Base-by-base conservation (phyloP, 805 yeast genomes). In the Pichia rugopelliculosa region DNA sequence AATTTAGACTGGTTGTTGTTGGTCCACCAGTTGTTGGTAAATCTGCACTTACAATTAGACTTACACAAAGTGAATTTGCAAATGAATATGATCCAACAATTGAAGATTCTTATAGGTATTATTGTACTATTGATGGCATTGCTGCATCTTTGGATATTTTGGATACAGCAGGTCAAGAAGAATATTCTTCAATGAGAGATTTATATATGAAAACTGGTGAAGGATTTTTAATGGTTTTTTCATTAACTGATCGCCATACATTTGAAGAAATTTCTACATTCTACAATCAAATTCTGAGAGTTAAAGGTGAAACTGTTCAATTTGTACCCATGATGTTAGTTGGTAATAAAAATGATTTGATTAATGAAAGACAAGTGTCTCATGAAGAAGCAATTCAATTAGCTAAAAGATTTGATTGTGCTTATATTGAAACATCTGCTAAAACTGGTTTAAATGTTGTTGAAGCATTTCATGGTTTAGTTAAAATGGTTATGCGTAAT, bases 21-120 rank as follows among this genome's bases (percentile, higher is more conserved):
- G 99, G 98, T 48, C 97, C 97, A 36, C 98, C 98, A 62, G 97
- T 96, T 69, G 99, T 93, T 47, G 99, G 99, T 69, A 93, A 93
- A 67, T 84, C 95, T 22, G 98, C 99, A 6, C 72, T 93, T 53
- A 93, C 99, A 24, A 93, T 93, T 55, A 96, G 93, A 67, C 76
- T 93, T 60, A 89, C 93, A 47, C 98, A 91, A 66, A 80, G 89
- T 33, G 96, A 90, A 60, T 93, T 93, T 62, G 96, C 91, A 27
- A 96, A 90, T 65, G 99, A 93, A 65, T 93, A 93, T 61, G 99
- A 93, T 68, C 99, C 99, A 10, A 93, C 99, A 11, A 93, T 93
- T 61, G 99, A 93, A 68, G 93, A 85, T 60, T 82, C 90, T 0
- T 86, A 85, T 66, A 77, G 96, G 56, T 93, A 93, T 62, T 91